Conservation (phyloP, 345 rosid genomes). For the Chamaenerion angustifolium region DNA sequence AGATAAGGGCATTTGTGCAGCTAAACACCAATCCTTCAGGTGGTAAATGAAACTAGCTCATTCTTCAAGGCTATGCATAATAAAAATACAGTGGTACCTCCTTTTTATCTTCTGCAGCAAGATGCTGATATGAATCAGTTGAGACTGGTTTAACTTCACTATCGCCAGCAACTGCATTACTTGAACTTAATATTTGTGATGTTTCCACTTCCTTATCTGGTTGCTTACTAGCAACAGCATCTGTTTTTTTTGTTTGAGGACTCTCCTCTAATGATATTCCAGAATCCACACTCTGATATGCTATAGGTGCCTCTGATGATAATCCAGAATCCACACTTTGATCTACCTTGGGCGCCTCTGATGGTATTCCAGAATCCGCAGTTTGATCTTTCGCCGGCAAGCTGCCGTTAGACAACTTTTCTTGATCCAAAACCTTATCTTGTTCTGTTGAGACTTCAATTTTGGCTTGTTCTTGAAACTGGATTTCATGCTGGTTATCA, state of each 20-base stretch:
- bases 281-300: conserved; percentile 17
- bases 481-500: conserved; percentile 15
- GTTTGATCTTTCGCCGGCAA: conserved; percentile 17
- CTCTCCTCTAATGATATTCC: conserved; percentile 14
- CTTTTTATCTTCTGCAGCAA: conserved; percentile 9
- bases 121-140: conserved; percentile 6
- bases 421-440: conserved; percentile 16
- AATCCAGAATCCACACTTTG: conserved; percentile 9
- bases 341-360: conserved; percentile 6
- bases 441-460: conserved; percentile 24
- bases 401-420: conserved; percentile 13
- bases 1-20: too few relatives aligned
- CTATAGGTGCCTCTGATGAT: conserved; percentile 16
- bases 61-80: background rate
- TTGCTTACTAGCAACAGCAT: conserved; percentile 18
- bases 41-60: background rate
- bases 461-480: conserved; percentile 14
- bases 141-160: conserved; percentile 8
- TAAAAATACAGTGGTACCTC: conserved; percentile 21
- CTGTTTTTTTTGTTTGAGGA: conserved; percentile 18
- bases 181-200: conserved; percentile 11
- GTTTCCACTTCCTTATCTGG: conserved; percentile 23
- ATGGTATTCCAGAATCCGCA: conserved; percentile 14
- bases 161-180: conserved; percentile 15
- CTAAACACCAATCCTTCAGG: too few relatives aligned